Percentiles rank a stretch among this genome's conserved stretches.
phyloP scores from a whole-genome alignment of 345 rosid species.

The Eucalyptus sp. region DNA sequence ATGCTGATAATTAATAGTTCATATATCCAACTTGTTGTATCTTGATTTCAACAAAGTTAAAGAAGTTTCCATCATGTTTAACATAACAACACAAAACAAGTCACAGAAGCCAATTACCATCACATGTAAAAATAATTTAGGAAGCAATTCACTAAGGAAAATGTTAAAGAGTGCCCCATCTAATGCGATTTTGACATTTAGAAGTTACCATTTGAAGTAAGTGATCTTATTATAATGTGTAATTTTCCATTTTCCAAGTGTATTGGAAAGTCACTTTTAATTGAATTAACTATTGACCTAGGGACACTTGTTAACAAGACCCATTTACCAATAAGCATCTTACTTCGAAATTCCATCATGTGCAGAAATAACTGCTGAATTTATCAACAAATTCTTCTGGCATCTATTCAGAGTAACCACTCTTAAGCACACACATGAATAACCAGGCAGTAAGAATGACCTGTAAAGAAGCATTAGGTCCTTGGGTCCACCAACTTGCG shows the following conservation, averaged over 20 bases:
- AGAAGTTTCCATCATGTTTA: neutral
- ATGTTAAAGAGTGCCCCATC: neutral
- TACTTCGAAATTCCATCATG: neutral
- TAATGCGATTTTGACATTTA: neutral
- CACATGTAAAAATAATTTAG: neutral
- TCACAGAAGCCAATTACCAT: neutral
- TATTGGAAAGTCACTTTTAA: neutral
- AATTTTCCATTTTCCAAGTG: neutral
- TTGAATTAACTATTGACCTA: neutral
- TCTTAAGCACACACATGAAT: neutral
- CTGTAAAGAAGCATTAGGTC: conserved; percentile 89
- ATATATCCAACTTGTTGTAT: neutral
- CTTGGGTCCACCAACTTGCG: conserved; percentile 99
- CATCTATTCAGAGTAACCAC: neutral
- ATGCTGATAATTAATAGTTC: neutral
- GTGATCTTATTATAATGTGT: neutral
- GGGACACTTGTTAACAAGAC: neutral
- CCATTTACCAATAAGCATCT: neutral
- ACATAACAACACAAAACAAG: neutral
- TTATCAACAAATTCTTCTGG: neutral
- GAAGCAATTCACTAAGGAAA: neutral
- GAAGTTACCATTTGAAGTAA: neutral
- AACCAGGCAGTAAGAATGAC: conserved; percentile 17
- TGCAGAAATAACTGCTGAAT: neutral
- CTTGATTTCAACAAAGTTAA: neutral